phyloP scores from a whole-genome alignment of 257 asterid species.

The Orobanche coerulescens region DNA sequence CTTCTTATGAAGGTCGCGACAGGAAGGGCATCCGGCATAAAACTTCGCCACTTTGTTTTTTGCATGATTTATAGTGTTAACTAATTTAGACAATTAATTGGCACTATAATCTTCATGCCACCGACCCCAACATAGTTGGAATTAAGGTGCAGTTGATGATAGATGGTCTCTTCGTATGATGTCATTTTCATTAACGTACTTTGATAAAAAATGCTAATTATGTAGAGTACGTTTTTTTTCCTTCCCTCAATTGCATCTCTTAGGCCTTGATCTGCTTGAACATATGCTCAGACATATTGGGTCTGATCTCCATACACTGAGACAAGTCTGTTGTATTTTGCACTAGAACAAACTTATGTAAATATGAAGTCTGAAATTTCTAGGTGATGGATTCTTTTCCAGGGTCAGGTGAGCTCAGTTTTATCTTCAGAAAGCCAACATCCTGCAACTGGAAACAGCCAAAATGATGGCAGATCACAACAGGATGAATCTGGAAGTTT shows the following conservation, averaged over 20 bases:
- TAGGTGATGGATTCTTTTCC: constrained; percentile 28
- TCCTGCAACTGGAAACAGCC: constrained; percentile 50
- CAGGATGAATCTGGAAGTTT: constrained; percentile 40
- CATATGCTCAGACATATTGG: neutral
- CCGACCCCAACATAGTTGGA: too few species aligned
- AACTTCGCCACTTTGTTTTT: too few species aligned
- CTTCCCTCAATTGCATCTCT: neutral
- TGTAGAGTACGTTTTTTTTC: neutral
- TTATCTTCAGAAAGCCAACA: constrained; percentile 63
- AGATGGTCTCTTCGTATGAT: neutral
- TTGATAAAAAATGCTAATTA: neutral
- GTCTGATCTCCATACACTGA: neutral
- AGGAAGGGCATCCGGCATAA: too few species aligned
- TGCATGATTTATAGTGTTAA: too few species aligned
- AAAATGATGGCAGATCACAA: constrained; percentile 40
- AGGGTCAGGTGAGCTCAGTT: constrained; percentile 76
- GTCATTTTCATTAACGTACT: neutral
- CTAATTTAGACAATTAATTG: too few species aligned
- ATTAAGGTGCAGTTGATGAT: too few species aligned
- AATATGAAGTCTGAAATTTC: constrained; percentile 16
- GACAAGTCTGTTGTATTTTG: neutral
- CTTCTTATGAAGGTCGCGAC: too few species aligned
- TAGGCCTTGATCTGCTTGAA: constrained; percentile 1
- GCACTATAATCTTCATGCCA: too few species aligned
- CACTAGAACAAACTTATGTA: constrained; percentile 2